Evolutionary conservation across 345 rosid genomes (phyloP), one percentile per base, ranked within the genome.

Genomic region (Populus euphratica): DNA sequence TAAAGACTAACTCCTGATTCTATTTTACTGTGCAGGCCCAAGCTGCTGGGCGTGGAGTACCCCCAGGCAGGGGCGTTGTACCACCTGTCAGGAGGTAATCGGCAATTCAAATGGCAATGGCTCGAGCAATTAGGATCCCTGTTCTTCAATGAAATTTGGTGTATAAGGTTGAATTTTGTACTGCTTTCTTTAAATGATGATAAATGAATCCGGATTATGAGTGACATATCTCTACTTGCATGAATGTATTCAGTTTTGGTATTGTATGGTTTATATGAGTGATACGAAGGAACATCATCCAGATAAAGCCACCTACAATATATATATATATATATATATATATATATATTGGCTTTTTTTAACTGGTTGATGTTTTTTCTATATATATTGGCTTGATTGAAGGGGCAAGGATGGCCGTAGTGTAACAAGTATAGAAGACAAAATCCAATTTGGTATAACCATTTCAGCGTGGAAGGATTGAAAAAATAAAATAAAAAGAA

Each of bases 21-120:
- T 29, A n/a, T 62, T 35, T 13, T 36, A 20, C 76, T 61, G 50
- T 76, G 70, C 81, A 88, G 97, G 88, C 88, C 71, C 95, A 90
- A 76, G 93, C 90, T 83, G 78, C 97, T 59, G 97, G 98, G 49
- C 93, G 97, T 73, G 96, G 98, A 73, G 84, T 82, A 77, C 67
- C 91, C 18, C 89, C 84, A 8, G 96, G 98, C 66, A 90, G 98
- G 72, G 98, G 97, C 6, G 90, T n/a, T 21, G 91, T 61, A 71
- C 94, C 94, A 35, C 91, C 97, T 27, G 90, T 87, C 78, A 86
- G 97, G 76, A 85, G 96, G 87, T 92, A 80, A 85, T 75, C 27
- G 14, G 71, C 21, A 8, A 16, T 38, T 17, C 6, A 25, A 41
- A 36, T 36, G 47, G 29, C 25, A n/a, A 39, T 43, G 47, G 43